A percentile compares a stretch with the other conserved stretches of the same genome.
Evolutionary conservation across 768 basidiomycete genomes (phyloP).

Genomic region (Leccinum aurantiacum): DNA sequence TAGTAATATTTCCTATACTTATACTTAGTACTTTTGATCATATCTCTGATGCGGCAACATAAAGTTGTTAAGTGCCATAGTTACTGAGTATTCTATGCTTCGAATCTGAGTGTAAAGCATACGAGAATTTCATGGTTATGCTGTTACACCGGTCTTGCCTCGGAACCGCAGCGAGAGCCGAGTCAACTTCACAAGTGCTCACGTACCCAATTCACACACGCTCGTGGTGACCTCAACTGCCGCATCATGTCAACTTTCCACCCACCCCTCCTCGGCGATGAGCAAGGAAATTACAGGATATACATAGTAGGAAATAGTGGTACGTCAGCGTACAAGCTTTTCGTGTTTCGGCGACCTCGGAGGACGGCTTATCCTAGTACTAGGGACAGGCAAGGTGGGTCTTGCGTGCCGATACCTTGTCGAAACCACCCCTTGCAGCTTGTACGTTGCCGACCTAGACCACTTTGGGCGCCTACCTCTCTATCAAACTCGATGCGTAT

Average conservation of each 20-base stretch:
- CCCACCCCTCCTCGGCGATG: slow-evolving; percentile 42
- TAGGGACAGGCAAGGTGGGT: slow-evolving; percentile 44
- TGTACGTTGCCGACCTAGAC: slow-evolving; percentile 35
- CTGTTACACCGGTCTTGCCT: background rate
- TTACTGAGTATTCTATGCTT: no score
- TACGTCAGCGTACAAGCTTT: slow-evolving; percentile 24
- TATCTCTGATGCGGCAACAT: no score
- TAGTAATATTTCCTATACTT: no score
- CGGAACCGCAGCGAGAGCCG: slow-evolving; percentile 4
- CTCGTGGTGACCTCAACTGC: background rate
- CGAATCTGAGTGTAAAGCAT: background rate
- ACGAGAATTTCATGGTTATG: background rate
- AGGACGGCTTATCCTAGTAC: background rate
- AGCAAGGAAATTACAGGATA: slow-evolving; percentile 45
- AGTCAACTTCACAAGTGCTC: slow-evolving; percentile 1
- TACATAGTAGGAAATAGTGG: slow-evolving; percentile 54
- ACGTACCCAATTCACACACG: background rate
- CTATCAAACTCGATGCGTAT: slow-evolving; percentile 44
- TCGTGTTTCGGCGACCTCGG: slow-evolving; percentile 1
- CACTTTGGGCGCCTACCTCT: slow-evolving; percentile 47
- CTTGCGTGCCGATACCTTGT: background rate
- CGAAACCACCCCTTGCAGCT: no score
- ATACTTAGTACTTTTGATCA: no score
- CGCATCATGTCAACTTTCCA: slow-evolving; percentile 11
- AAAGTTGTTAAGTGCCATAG: no score